Evolutionary conservation across 2,329 filamentous ascomycete species (phyloP).

Genomic region (Rutstroemia sydowiana): DNA sequence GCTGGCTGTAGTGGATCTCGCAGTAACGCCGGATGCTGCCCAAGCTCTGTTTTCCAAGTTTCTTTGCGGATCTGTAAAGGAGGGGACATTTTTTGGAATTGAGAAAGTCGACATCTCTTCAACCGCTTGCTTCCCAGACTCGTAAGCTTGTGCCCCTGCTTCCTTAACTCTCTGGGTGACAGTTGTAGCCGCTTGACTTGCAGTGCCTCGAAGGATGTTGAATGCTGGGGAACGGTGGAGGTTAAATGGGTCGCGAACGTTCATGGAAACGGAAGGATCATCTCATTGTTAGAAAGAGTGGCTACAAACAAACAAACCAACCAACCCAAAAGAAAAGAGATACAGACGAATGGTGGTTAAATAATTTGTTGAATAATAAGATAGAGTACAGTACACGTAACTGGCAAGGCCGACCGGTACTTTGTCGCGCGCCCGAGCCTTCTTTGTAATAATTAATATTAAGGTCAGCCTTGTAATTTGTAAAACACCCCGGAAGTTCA

Average conservation of each 20-base stretch:
- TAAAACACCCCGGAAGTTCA: too few relatives aligned
- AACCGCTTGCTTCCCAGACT: conserved; percentile 34
- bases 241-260: conserved; percentile 32
- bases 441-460: too few relatives aligned
- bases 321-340: neutral
- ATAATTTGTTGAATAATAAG: neutral
- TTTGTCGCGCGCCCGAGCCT: too few relatives aligned
- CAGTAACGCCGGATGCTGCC: conserved; percentile 44
- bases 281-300: conserved; percentile 19
- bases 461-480: too few relatives aligned
- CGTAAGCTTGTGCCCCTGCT: conserved; percentile 41
- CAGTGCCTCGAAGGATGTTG: conserved; percentile 43
- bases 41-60: conserved; percentile 60
- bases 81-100: conserved; percentile 62
- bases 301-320: conserved; percentile 13
- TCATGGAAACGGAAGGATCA: conserved; percentile 27
- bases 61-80: conserved; percentile 58
- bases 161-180: conserved; percentile 43
- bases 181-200: conserved; percentile 38
- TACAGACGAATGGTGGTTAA: neutral
- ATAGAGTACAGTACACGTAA: neutral
- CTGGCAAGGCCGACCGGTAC: too few relatives aligned
- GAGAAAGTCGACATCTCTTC: conserved; percentile 55
- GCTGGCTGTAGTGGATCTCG: conserved; percentile 29
- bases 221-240: conserved; percentile 38